Base-by-base conservation (phyloP, 202 grass and related monocot genomes). In the Zizania palustris region DNA sequence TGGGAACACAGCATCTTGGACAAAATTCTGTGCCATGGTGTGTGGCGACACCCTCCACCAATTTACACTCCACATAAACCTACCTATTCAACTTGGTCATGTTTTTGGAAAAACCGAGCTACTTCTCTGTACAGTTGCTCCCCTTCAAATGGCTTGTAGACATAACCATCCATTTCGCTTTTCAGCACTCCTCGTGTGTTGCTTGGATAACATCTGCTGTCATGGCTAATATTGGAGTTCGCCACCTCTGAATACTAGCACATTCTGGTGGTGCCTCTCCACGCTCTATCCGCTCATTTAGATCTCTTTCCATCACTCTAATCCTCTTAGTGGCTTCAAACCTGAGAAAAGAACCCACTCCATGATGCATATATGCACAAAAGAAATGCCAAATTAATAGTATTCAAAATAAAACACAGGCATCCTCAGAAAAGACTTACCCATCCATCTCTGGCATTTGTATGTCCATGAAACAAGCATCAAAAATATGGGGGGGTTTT, bases 381-480 rank as follows among this genome's bases (percentile, higher is more conserved):
- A 3, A 55, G n/a, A 45, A 34, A 55, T 22, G 12, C 16, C 1
- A 33, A 14, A 62, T 62, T 39, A 80, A 16, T 61, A 80, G 16
- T 61, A 71, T 13, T 61, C 22, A 7, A 68, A 69, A 38, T 22
- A 71, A 40, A 80, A 62, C 12, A 44, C 40, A 37, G 82, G 58
- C 21, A 49, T 21, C 6, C 70, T 50, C 70, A 75, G 69, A 49
- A 67, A 69, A 62, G 7, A 64, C 79, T 74, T 71, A 99, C 96
- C 96, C 96, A 76, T 99, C 96, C 87, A 99, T 99, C 69, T 99
- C 96, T 11, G 96, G 96, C 96, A 99, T 99, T 63, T 99, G 96
- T 85, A 99, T 99, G 73, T 99, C 96, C 96, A 99, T 99, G 79
- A 96, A 99, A 89, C 96, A 99, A 82, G 96, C 96, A 89, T 99